Conservation (phyloP, 495 filamentous ascomycete genomes). For the Xylaria intraflava region DNA sequence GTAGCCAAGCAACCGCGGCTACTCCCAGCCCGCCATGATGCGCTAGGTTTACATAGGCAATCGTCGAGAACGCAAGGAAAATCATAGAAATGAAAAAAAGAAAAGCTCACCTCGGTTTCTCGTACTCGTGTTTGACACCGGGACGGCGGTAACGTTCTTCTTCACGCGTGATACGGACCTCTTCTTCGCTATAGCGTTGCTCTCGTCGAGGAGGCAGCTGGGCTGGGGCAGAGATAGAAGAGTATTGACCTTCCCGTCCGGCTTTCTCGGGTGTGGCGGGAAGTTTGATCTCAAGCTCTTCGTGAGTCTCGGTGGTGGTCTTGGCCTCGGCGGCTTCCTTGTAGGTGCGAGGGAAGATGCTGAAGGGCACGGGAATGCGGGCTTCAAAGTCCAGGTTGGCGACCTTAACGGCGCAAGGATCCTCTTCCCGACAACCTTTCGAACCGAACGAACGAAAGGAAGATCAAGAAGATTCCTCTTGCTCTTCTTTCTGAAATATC, state of each 20-base stretch:
- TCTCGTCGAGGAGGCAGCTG: slow-evolving; percentile 58
- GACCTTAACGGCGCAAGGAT: slow-evolving; percentile 62
- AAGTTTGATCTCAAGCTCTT: slow-evolving; percentile 84
- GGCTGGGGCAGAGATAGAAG: slow-evolving; percentile 55
- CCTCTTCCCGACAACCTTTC: slow-evolving; percentile 88
- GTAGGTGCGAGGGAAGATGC: slow-evolving; percentile 99
- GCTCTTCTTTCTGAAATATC: slow-evolving; percentile 49
- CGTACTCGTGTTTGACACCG: slow-evolving; percentile 48
- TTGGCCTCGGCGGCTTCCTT: slow-evolving; percentile 80
- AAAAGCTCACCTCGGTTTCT: slow-evolving; percentile 40
- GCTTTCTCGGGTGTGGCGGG: slow-evolving; percentile 55
- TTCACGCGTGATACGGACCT: slow-evolving; percentile 66
- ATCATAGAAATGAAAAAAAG: background rate
- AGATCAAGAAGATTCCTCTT: slow-evolving; percentile 87
- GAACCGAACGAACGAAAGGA: slow-evolving; percentile 73
- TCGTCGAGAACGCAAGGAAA: background rate
- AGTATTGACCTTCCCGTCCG: slow-evolving; percentile 91
- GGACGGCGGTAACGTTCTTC: slow-evolving; percentile 62
- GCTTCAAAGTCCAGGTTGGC: slow-evolving; percentile 99
- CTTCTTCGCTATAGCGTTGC: slow-evolving; percentile 68
- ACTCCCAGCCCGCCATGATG: too few relatives aligned
- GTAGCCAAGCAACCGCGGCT: too few relatives aligned
- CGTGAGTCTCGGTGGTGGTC: slow-evolving; percentile 63
- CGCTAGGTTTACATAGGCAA: too few relatives aligned
- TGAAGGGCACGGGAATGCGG: slow-evolving; percentile 97